phyloP scores from a whole-genome alignment of 768 basidiomycete genomes.

The Calocera viscosa region DNA sequence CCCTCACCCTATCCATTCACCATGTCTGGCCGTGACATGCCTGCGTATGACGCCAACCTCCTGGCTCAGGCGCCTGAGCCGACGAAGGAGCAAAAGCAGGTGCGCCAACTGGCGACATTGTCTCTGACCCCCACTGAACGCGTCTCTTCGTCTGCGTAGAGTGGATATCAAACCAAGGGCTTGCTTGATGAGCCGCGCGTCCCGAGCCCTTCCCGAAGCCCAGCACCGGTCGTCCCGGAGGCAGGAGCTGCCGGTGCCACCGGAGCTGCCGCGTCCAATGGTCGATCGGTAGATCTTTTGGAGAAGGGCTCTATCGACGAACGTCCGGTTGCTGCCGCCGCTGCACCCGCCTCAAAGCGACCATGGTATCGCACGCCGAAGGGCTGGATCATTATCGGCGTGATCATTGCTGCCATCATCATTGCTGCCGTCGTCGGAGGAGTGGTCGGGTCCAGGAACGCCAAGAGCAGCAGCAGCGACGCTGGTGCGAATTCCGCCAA shows the following conservation, averaged over 20 bases:
- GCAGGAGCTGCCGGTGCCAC: background rate
- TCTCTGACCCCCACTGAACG: background rate
- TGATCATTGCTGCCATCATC: slow-evolving; percentile 32
- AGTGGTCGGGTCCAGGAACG: slow-evolving; percentile 41
- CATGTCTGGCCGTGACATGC: background rate
- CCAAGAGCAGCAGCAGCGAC: slow-evolving; percentile 20
- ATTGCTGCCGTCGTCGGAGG: slow-evolving; percentile 46
- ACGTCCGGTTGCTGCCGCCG: background rate
- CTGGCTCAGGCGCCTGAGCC: slow-evolving; percentile 5
- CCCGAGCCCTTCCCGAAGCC: background rate
- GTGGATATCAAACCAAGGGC: slow-evolving; percentile 5
- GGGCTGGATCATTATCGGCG: slow-evolving; percentile 33
- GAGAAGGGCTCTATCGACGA: slow-evolving; percentile 2
- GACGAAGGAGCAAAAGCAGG: slow-evolving; percentile 4
- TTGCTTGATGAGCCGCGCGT: background rate
- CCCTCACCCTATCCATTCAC: background rate
- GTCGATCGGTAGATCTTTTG: background rate
- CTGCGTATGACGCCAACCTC: background rate
- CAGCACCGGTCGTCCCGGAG: background rate
- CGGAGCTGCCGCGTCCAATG: background rate
- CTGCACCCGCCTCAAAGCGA: background rate
- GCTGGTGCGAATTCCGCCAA: slow-evolving; percentile 12
- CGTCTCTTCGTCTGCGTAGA: background rate
- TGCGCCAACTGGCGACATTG: background rate
- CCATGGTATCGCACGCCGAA: slow-evolving; percentile 15